phyloP scores from a whole-genome alignment of 2,329 filamentous ascomycete species.

The Didymella keratinophila region DNA sequence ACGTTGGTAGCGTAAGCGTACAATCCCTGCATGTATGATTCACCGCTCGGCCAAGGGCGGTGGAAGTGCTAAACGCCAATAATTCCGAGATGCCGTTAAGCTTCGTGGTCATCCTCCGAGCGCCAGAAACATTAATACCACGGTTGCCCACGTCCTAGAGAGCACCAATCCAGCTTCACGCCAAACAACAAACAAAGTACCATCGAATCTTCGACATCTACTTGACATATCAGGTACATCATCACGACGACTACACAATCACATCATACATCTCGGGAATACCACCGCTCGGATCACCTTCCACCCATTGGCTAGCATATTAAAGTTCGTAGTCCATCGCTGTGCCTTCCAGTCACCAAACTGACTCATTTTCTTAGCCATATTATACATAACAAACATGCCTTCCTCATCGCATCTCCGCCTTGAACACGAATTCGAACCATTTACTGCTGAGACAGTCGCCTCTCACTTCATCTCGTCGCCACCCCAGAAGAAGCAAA shows the following conservation, averaged over 20 bases:
- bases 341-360: slow-evolving; percentile 44
- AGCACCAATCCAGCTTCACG: slow-evolving; percentile 26
- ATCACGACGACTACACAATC: slow-evolving; percentile 17
- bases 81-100: slow-evolving; percentile 40
- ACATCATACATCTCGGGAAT: slow-evolving; percentile 22
- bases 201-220: slow-evolving; percentile 3
- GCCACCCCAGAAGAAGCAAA: slow-evolving; percentile 68
- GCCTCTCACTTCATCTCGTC: slow-evolving; percentile 54
- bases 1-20: slow-evolving; percentile 20
- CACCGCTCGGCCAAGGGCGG: slow-evolving; percentile 38
- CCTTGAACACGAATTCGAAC: slow-evolving; percentile 57
- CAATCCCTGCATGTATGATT: slow-evolving; percentile 35
- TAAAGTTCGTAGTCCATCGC: slow-evolving; percentile 44
- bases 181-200: slow-evolving; percentile 12
- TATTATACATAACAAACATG: slow-evolving; percentile 49
- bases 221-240: slow-evolving; percentile 12
- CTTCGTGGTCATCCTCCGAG: slow-evolving; percentile 39
- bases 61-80: slow-evolving; percentile 41
- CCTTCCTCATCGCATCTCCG: slow-evolving; percentile 58
- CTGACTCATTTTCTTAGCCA: slow-evolving; percentile 59
- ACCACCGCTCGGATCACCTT: slow-evolving; percentile 45
- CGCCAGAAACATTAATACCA: slow-evolving; percentile 46
- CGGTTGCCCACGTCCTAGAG: slow-evolving; percentile 29
- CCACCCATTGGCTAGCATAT: slow-evolving; percentile 43
- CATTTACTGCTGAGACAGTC: slow-evolving; percentile 54